phyloP scores from a whole-genome alignment of 352 stramenopile genomes.

The Globisporangium canariense region DNA sequence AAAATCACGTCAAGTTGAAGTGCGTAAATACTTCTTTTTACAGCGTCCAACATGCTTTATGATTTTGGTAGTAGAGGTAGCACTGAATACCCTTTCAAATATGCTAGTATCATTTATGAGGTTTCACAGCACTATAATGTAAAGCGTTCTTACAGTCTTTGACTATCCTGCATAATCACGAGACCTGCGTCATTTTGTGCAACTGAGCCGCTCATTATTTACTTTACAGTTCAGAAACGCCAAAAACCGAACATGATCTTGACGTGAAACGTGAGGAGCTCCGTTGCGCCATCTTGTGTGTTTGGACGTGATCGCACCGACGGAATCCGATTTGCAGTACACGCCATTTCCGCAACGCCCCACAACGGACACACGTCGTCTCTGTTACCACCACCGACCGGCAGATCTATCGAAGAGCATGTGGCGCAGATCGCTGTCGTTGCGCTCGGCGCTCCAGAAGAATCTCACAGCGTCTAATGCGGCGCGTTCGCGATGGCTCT shows the following conservation, averaged over 20 bases:
- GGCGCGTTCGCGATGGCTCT: slow-evolving; percentile 34
- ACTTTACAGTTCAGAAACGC: no score
- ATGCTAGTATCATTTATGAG: no score
- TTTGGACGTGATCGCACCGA: no score
- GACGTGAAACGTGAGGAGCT: no score
- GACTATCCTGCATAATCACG: no score
- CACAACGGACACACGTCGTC: not conserved
- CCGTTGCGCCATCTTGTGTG: no score
- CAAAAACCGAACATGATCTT: no score
- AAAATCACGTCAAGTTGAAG: slow-evolving; percentile 6
- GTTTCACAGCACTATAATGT: no score
- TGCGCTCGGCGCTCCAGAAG: slow-evolving; percentile 12
- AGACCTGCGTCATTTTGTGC: no score
- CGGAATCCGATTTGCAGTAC: no score
- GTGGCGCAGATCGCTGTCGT: slow-evolving; percentile 10
- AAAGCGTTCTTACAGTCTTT: no score
- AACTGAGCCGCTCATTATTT: no score
- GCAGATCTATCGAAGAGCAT: not conserved
- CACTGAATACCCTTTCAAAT: not conserved
- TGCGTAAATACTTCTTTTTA: slow-evolving; percentile 8
- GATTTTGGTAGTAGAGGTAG: not conserved
- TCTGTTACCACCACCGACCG: not conserved
- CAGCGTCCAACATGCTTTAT: not conserved
- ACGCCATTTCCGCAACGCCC: not conserved
- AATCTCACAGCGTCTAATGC: slow-evolving; percentile 12